A percentile compares a stretch with the other conserved stretches of the same genome.
Evolutionary conservation across 306 rosid species (phyloP).

Genomic region (Cucumis cinereus): DNA sequence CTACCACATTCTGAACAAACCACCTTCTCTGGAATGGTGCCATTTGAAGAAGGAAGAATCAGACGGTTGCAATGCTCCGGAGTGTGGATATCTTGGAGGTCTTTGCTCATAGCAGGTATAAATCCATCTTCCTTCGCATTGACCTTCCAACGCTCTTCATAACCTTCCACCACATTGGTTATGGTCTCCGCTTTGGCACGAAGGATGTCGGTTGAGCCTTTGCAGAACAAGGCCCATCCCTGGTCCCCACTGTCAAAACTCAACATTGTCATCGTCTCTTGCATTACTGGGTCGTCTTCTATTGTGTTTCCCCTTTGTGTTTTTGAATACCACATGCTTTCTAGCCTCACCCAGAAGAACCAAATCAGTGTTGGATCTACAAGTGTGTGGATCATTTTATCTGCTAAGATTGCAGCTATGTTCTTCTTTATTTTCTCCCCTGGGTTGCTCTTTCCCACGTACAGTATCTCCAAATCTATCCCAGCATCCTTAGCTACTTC

Average conservation of each 20-base stretch:
- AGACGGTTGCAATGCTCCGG: constrained; percentile 10
- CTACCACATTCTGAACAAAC: constrained; percentile 76
- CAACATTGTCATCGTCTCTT: constrained; percentile 31
- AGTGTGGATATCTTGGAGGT: constrained; percentile 12
- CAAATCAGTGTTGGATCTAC: constrained; percentile 31
- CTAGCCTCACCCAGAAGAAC: constrained; percentile 56
- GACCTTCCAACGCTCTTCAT: constrained; percentile 22
- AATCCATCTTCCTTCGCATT: constrained; percentile 20
- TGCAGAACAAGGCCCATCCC: constrained; percentile 30
- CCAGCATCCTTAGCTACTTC: constrained; percentile 18
- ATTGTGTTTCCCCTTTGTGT: constrained; percentile 23
- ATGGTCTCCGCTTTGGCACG: constrained; percentile 28
- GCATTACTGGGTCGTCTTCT: constrained; percentile 26
- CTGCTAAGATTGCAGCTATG: constrained; percentile 14
- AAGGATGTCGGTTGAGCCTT: constrained; percentile 21
- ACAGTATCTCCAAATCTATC: constrained; percentile 31
- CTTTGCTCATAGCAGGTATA: constrained; percentile 15
- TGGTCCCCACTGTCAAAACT: constrained; percentile 35
- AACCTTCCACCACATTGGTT: constrained; percentile 21
- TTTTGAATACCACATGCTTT: constrained; percentile 58
- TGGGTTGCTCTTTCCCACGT: constrained; percentile 41
- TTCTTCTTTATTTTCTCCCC: constrained; percentile 29
- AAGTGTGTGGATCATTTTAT: constrained; percentile 23
- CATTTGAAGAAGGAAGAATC: constrained; percentile 9
- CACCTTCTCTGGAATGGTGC: constrained; percentile 50